Evolutionary conservation across 495 filamentous ascomycete genomes (phyloP), one percentile per base, ranked within the genome.

Genomic region (Xylaria grammica): DNA sequence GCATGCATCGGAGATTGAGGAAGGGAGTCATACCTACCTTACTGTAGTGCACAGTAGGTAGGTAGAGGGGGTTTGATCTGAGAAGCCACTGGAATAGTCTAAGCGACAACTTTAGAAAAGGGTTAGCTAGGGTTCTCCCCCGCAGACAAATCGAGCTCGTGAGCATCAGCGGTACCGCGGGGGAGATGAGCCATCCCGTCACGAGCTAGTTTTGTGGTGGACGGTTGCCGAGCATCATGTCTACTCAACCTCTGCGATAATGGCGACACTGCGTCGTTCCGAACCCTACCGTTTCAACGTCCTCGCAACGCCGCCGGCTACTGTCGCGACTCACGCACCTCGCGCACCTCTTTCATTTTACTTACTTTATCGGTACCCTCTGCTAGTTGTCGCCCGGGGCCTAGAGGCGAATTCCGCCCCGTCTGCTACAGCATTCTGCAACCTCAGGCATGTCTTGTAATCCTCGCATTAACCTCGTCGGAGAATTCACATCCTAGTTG

Each of bases 1-100:
- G 27, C 50, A 22, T 58, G 53, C 52, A 64, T 64, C 62, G 62
- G 62, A 58, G 40, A 63, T 55, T 53, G 46, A 61, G 38, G 49
- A 49, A 29, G 1, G 34, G 38, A 54, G 60, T 44, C 38, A 62
- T 53, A 49, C 34, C 15, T 53, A 34, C 50, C 30, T 52, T 42
- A 38, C 22, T 53, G 36, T 46, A 55, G 4, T 6, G n/a, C 27
- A 29, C 40, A 13, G 46, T 22, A n/a, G n/a, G n/a, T n/a, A n/a
- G n/a, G n/a, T n/a, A n/a, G n/a, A n/a, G 34, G 49, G 36, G 24
- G 19, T 5, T 45, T 34, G 38, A 62, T 62, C 34, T 53, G 60
- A 62, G 53, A 54, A 54, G 49, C 46, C 60, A 53, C 13, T 32
- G 27, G 44, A 53, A n/a, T n/a, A n/a, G n/a, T n/a, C 24, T 32